Base-by-base conservation (phyloP, 805 yeast species). In the Blastobotrys mokoenaii region DNA sequence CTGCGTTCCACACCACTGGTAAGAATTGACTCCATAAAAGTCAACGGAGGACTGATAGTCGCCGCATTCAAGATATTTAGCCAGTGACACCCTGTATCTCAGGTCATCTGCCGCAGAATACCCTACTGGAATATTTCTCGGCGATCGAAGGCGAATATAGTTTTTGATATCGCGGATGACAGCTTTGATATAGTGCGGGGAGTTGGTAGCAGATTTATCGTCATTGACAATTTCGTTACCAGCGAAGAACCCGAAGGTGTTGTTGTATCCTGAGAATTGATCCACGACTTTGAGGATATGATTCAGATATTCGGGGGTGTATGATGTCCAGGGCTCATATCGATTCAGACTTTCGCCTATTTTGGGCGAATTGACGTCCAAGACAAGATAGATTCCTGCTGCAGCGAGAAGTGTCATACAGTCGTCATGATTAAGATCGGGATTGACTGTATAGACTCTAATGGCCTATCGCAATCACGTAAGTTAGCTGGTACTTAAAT, bases 41-140 rank as follows among this genome's bases (percentile, higher is more conserved):
- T 90, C 97, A 14, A 70, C 66, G 1, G 63, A 57, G 3, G 61
- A 64, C 32, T 74, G 80, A 2, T 70, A 71, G 16, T 76, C 79
- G 18, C 79, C 74, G 57, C 97, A 89, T 55, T 82, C 90, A 46
- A 90, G 71, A 60, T 84, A 90, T 46, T 78, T 73, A 0, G 96
- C 82, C 40, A 89, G 70, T 0, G 96, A 74, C 7, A 76, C 74
- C 56, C 97, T 71, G 63, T 76, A 89, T 43, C 71, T 65, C 48
- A 89, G 71, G 58, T 89, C 97, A 65, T 90, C 97, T 1, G 97
- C 97, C 0, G 97, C 97, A 0, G 97, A 87, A 62, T 90, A 90
- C 0, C 97, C 97, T 32, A 90, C 85, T 0, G 97, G 97, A 14
- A 90, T 76, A 11, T 58, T 57, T 45, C 98, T 72, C 1, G 78